Evolutionary conservation across 2,329 filamentous ascomycete genomes (phyloP).

Genomic region (Alternaria triticimaculans): DNA sequence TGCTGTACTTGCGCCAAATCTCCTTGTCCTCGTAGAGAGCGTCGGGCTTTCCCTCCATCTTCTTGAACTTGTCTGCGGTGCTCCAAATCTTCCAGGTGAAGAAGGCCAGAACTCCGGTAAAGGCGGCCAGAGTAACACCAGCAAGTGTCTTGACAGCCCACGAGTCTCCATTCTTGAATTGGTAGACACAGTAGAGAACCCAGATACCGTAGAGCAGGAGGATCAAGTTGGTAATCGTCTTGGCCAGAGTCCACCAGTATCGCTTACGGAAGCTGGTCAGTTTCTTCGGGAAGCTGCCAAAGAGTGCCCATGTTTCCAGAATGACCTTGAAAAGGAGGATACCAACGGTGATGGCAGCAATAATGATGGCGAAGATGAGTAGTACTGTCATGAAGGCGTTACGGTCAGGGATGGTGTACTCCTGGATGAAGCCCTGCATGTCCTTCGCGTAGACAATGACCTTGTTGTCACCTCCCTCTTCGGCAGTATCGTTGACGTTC

Average conservation of each 20-base stretch:
- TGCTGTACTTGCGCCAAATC: constrained; percentile 91
- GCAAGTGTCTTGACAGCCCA: constrained; percentile 90
- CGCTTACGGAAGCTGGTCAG: constrained; percentile 88
- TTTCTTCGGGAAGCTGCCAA: constrained; percentile 80
- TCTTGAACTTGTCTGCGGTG: constrained; percentile 76
- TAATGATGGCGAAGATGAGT: constrained; percentile 83
- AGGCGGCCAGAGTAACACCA: constrained; percentile 77
- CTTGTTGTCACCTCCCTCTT: constrained; percentile 50
- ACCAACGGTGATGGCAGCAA: constrained; percentile 81
- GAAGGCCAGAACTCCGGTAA: constrained; percentile 80
- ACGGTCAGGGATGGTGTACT: constrained; percentile 81
- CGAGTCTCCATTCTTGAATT: constrained; percentile 91
- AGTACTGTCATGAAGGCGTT: constrained; percentile 98
- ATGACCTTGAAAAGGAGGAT: constrained; percentile 91
- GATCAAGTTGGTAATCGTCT: constrained; percentile 88
- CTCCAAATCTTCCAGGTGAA: constrained; percentile 85
- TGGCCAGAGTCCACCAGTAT: constrained; percentile 92
- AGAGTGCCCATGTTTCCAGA: constrained; percentile 89
- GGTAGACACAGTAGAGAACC: constrained; percentile 95
- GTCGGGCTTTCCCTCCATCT: constrained; percentile 73
- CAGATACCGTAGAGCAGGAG: constrained; percentile 92
- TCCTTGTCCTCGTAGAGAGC: constrained; percentile 87
- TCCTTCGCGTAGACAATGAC: constrained; percentile 69
- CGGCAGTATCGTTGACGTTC: constrained; percentile 49
- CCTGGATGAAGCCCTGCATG: constrained; percentile 82